These are phyloP conservation scores for Solanum hybrid DNA, from an alignment of 305 asterid species.

Conservation along the genomic window DNA sequence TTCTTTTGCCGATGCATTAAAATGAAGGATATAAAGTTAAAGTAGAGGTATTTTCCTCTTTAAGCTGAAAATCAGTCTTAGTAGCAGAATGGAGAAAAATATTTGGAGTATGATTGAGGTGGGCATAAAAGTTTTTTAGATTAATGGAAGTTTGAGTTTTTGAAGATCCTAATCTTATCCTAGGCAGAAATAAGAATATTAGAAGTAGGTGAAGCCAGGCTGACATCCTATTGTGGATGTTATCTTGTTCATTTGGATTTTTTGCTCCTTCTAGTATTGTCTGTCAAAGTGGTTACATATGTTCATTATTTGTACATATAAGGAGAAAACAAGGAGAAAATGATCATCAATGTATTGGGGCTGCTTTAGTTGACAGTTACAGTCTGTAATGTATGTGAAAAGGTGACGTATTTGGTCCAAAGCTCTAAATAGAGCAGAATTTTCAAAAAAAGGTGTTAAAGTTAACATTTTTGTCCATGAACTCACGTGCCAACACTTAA, in stretches of 20 bases:
- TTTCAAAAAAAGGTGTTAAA: not conserved
- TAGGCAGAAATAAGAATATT: not conserved
- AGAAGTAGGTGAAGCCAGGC: not conserved
- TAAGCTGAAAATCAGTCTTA: not conserved
- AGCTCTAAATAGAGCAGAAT: not conserved
- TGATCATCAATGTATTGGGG: not conserved
- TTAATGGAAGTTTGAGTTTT: not conserved
- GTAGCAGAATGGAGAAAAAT: not conserved
- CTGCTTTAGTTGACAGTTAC: not conserved
- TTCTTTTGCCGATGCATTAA: not conserved
- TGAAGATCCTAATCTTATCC: not conserved
- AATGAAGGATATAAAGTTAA: not conserved
- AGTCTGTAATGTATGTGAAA: not conserved
- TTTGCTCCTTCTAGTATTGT: not conserved
- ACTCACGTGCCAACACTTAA: not conserved
- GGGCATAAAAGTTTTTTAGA: not conserved
- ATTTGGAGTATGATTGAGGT: not conserved
- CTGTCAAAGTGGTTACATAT: not conserved
- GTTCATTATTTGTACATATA: not conserved
- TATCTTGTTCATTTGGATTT: not conserved
- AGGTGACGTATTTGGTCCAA: not conserved
- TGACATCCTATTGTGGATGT: not conserved
- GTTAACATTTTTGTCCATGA: not conserved
- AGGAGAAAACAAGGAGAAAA: not conserved
- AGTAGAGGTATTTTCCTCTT: not conserved